These are phyloP conservation scores for Fusarium transvaalense DNA, from an alignment of 2,329 filamentous ascomycete species.

Conservation along the genomic window DNA sequence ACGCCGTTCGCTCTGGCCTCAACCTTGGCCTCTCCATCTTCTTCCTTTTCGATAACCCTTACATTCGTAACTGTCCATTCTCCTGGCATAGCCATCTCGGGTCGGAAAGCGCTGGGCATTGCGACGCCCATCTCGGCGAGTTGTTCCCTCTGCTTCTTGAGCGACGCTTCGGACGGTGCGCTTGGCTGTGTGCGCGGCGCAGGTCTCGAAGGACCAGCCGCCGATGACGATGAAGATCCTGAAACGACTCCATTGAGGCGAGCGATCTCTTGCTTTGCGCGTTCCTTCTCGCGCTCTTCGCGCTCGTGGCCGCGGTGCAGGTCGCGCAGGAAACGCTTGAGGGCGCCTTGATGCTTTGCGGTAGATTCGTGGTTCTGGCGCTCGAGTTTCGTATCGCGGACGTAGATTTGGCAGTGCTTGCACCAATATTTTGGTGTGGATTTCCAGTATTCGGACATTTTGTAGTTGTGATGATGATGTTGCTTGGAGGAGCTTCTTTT, in stretches of 20 bases:
- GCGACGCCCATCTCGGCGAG: slow-evolving; percentile 88
- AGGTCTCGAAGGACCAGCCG: slow-evolving; percentile 44
- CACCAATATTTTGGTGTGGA: slow-evolving; percentile 98
- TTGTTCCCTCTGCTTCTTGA: slow-evolving; percentile 88
- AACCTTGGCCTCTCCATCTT: slow-evolving; percentile 57
- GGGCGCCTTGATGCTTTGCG: slow-evolving; percentile 82
- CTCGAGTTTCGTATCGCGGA: slow-evolving; percentile 93
- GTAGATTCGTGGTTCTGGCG: slow-evolving; percentile 90
- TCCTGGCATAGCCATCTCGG: slow-evolving; percentile 87
- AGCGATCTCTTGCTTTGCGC: slow-evolving; percentile 86
- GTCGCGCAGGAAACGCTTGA: slow-evolving; percentile 91
- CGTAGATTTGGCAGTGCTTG: slow-evolving; percentile 92
- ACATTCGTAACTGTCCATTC: slow-evolving; percentile 85
- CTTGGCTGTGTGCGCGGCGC: slow-evolving; percentile 18
- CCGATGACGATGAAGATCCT: slow-evolving; percentile 53
- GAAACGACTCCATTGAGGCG: slow-evolving; percentile 83
- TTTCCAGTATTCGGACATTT: slow-evolving; percentile 99
- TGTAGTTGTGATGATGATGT: slow-evolving; percentile 13
- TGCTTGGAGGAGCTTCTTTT: not conserved
- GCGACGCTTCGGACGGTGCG: slow-evolving; percentile 67
- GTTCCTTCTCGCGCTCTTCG: slow-evolving; percentile 83
- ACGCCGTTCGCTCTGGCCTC: slow-evolving; percentile 68
- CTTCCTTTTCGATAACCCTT: slow-evolving; percentile 63
- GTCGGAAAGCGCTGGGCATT: slow-evolving; percentile 81
- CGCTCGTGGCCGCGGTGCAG: slow-evolving; percentile 87